Percentiles rank a stretch among this genome's conserved stretches.
phyloP scores from a whole-genome alignment of 2,329 filamentous ascomycete genomes.

The Pseudocercospora crystallina region DNA sequence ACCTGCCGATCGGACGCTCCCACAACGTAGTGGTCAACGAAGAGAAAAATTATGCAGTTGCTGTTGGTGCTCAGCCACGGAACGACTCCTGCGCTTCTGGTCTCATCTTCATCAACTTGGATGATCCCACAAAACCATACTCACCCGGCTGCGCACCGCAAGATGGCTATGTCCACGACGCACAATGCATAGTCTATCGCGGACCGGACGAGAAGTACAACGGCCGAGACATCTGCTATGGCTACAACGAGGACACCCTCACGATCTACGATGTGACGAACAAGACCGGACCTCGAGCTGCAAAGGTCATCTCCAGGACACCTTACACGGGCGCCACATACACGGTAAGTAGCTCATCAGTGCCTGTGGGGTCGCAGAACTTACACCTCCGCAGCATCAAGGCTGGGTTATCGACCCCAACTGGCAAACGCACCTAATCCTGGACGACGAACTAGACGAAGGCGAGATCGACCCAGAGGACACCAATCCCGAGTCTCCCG shows the following conservation, averaged over 20 bases:
- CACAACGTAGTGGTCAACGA: conserved; percentile 57
- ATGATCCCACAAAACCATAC: conserved; percentile 52
- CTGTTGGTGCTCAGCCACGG: conserved; percentile 41
- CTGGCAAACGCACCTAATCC: conserved; percentile 45
- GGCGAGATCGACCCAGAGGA: conserved; percentile 10
- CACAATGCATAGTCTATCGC: conserved; percentile 53
- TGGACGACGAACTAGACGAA: conserved; percentile 58
- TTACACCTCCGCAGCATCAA: conserved; percentile 40
- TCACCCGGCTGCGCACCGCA: conserved; percentile 51
- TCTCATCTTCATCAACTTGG: conserved; percentile 56
- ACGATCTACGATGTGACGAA: conserved; percentile 49
- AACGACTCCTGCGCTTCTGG: conserved; percentile 48
- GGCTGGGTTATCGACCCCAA: conserved; percentile 52
- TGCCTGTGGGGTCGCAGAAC: too few species aligned
- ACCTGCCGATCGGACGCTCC: conserved; percentile 28
- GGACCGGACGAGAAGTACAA: conserved; percentile 49
- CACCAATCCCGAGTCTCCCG: conserved; percentile 15
- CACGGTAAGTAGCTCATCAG: conserved; percentile 37
- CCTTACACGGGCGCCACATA: conserved; percentile 52
- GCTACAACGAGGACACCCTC: conserved; percentile 52
- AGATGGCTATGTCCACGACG: conserved; percentile 59
- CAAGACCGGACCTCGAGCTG: conserved; percentile 33
- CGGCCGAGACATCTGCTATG: conserved; percentile 52
- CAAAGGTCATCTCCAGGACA: conserved; percentile 49
- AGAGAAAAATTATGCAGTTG: conserved; percentile 51